phyloP scores from a whole-genome alignment of 345 rosid genomes.

The Syzygium jambos region DNA sequence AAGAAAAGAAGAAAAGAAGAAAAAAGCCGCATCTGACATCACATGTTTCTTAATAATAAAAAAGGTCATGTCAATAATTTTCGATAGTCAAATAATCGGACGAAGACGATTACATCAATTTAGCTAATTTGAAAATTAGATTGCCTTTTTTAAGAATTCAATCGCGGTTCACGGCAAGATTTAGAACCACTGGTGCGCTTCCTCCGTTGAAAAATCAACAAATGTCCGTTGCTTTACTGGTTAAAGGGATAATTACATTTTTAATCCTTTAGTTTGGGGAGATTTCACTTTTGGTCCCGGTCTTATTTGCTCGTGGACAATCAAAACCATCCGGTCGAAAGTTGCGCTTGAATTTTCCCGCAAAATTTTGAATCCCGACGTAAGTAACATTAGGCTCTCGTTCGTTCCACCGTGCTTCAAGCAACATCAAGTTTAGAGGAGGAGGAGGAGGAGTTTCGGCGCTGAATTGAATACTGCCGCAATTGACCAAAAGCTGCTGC shows the following conservation, averaged over 20 bases:
- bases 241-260: background rate
- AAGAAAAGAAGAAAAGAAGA: background rate
- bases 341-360: background rate
- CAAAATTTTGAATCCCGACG: background rate
- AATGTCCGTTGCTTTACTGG: background rate
- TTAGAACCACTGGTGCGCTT: background rate
- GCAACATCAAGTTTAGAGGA: background rate
- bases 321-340: background rate
- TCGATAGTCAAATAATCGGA: no score
- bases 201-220: background rate
- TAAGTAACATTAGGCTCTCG: background rate
- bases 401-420: background rate
- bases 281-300: background rate
- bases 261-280: background rate
- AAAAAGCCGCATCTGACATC: no score
- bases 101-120: no score
- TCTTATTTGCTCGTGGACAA: background rate
- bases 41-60: background rate
- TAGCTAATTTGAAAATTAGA: no score
- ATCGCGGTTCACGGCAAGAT: rapidly evolving
- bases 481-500: background rate
- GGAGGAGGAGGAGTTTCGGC: background rate
- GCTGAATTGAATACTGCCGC: background rate
- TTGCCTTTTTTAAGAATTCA: background rate
- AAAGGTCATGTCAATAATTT: background rate